Evolutionary conservation across 768 basidiomycete species (phyloP).

Genomic region (Boletus subparvulus): DNA sequence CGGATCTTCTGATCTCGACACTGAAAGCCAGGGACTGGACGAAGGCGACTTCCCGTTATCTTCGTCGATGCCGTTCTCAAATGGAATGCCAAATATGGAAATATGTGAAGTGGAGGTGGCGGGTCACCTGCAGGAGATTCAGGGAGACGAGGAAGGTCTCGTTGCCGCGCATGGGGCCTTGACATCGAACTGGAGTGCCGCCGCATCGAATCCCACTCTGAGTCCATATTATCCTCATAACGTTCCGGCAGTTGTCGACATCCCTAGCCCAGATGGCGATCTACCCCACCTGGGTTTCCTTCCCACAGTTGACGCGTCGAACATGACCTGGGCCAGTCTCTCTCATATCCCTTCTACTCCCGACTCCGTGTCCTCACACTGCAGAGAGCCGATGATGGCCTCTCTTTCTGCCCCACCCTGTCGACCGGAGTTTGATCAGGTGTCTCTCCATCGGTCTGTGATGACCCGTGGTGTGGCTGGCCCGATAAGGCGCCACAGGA

Average conservation of each 20-base stretch:
- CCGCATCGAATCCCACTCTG: conserved; percentile 18
- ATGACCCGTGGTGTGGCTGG: conserved; percentile 43
- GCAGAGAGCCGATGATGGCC: conserved; percentile 45
- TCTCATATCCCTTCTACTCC: conserved; percentile 15
- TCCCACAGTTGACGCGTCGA: conserved; percentile 22
- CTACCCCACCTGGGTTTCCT: conserved; percentile 22
- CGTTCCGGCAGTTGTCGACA: conserved; percentile 15
- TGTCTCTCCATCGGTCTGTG: conserved; percentile 24
- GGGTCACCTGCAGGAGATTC: conserved; percentile 54
- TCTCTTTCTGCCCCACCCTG: conserved; percentile 63
- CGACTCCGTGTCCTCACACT: conserved; percentile 30
- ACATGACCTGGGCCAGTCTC: conserved; percentile 25
- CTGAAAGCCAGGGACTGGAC: conserved; percentile 38
- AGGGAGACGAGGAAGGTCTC: conserved; percentile 58
- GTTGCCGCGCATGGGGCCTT: conserved; percentile 34
- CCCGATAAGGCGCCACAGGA: conserved; percentile 67
- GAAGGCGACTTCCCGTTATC: conserved; percentile 30
- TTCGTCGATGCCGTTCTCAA: conserved; percentile 28
- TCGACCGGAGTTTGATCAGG: conserved; percentile 61
- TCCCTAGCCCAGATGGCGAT: conserved; percentile 19
- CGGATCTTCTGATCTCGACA: conserved; percentile 28
- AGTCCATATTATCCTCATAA: conserved; percentile 25
- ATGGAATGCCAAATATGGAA: conserved; percentile 44
- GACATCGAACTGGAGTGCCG: conserved; percentile 13
- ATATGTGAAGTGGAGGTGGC: conserved; percentile 63